Percentiles rank a stretch among this genome's conserved stretches.
These are phyloP conservation scores for Brassica nigra DNA, from an alignment of 345 rosid genomes.

Conservation along the genomic window DNA sequence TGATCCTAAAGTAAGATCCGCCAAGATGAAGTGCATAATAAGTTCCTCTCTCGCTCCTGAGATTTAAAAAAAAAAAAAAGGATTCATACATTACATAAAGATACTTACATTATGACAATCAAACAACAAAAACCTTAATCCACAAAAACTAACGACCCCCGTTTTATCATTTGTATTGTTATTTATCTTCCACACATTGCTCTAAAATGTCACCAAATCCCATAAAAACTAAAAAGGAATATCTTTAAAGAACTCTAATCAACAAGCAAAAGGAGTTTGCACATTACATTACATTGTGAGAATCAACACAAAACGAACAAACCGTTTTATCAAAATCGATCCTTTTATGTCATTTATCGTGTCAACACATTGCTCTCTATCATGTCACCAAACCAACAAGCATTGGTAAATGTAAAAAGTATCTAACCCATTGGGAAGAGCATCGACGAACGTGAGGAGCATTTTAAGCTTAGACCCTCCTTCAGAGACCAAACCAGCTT, in stretches of 20 bases:
- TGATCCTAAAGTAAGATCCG: slow-evolving; percentile 79
- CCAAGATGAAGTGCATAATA: slow-evolving; percentile 89
- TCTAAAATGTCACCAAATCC: too few species aligned
- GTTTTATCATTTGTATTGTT: too few species aligned
- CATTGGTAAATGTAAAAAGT: neutral
- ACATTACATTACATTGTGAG: too few species aligned
- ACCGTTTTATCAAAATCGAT: too few species aligned
- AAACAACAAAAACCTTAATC: neutral
- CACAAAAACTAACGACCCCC: too few species aligned
- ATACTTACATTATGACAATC: neutral
- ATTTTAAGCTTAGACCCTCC: slow-evolving; percentile 97
- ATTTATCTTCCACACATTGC: too few species aligned
- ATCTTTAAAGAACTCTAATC: too few species aligned
- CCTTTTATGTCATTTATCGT: too few species aligned
- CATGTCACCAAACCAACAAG: neutral
- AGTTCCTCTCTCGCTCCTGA: slow-evolving; percentile 85
- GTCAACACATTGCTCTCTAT: too few species aligned
- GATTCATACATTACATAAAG: neutral
- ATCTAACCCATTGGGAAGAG: slow-evolving; percentile 53
- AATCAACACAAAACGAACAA: too few species aligned
- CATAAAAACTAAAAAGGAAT: too few species aligned
- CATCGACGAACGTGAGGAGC: slow-evolving; percentile 87
- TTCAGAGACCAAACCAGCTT: slow-evolving; percentile 96
- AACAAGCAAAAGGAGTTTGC: too few species aligned
- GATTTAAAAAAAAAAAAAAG: neutral